A percentile compares a stretch with the other conserved stretches of the same genome.
Conservation (phyloP, 805 yeast genomes). For the Candida suzukii region DNA sequence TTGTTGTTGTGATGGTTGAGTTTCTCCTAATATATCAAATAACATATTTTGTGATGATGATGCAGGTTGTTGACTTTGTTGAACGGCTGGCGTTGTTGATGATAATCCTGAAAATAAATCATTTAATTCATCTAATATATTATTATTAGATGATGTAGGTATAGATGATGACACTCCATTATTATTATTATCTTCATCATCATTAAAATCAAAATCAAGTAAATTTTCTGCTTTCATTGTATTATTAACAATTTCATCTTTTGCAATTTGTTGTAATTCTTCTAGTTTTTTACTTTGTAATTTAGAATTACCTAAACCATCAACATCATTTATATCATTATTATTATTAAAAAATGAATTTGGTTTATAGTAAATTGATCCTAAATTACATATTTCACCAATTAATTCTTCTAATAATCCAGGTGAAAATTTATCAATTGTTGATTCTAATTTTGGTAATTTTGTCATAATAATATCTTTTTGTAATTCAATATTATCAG, state of each 20-base stretch:
- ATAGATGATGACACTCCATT: constrained; percentile 1
- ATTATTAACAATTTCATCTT: constrained; percentile 56
- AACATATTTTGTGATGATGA: not conserved
- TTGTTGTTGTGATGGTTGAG: not conserved
- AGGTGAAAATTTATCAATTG: constrained; percentile 67
- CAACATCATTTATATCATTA: constrained; percentile 21
- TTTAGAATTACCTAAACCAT: constrained; percentile 15
- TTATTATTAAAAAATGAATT: constrained; percentile 47
- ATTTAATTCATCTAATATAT: constrained; percentile 65
- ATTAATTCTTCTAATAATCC: constrained; percentile 60
- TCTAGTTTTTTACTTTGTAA: constrained; percentile 53
- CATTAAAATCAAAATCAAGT: constrained; percentile 77
- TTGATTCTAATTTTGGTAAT: constrained; percentile 65
- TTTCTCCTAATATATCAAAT: not conserved
- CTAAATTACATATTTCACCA: constrained; percentile 72
- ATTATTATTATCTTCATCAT: constrained; percentile 13
- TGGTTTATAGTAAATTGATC: constrained; percentile 88
- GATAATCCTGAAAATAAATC: constrained; percentile 50
- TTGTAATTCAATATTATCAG: constrained; percentile 32
- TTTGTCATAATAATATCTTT: constrained; percentile 49
- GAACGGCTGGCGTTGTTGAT: not conserved
- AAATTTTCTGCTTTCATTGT: constrained; percentile 70
- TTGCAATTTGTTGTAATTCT: constrained; percentile 73
- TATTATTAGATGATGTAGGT: constrained; percentile 14
- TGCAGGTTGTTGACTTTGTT: not conserved